phyloP scores from a whole-genome alignment of 83 land plant genomes.

The Thuja plicata region DNA sequence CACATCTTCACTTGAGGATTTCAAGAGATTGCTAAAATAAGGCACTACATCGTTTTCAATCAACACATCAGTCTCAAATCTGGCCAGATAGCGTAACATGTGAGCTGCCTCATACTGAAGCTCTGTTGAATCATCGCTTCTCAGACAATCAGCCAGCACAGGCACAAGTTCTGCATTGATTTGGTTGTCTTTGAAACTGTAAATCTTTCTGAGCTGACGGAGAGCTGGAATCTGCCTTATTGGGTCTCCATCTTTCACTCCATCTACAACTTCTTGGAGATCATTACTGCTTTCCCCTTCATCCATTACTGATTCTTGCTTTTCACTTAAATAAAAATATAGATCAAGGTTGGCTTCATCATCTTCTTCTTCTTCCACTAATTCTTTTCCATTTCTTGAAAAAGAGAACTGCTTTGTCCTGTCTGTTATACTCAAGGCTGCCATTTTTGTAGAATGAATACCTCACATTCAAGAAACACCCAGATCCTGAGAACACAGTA shows the following conservation, averaged over 20 bases:
- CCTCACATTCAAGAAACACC: neutral
- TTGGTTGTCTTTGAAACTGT: neutral
- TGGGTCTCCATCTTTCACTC: neutral
- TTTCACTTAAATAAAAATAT: too few species aligned
- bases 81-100: neutral
- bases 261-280: neutral
- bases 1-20: neutral
- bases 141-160: neutral
- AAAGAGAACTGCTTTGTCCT: neutral
- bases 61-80: neutral
- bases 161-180: neutral
- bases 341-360: neutral
- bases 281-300: neutral
- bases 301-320: neutral
- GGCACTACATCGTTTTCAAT: neutral
- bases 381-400: too few species aligned
- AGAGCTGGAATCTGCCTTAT: neutral
- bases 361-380: neutral
- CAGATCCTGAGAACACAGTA: too few species aligned
- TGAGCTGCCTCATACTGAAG: neutral
- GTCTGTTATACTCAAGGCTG: neutral
- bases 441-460: neutral
- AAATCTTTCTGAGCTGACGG: neutral
- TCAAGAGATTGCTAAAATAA: neutral
- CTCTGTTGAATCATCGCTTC: neutral